These are phyloP conservation scores for Suillus alpinus DNA, from an alignment of 768 basidiomycete species.

Conservation along the genomic window DNA sequence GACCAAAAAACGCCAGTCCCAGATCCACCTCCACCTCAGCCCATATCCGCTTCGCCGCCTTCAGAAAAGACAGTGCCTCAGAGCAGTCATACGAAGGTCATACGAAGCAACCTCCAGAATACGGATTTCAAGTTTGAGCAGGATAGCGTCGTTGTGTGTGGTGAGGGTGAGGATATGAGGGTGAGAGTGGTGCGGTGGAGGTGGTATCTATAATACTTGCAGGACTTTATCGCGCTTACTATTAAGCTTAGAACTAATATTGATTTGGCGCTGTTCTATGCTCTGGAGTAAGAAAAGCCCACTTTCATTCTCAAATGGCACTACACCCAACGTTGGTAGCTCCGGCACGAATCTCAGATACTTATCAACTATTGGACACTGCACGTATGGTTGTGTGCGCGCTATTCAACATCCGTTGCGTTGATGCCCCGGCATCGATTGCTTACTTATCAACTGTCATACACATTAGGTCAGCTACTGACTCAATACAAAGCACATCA, in stretches of 20 bases:
- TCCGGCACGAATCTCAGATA: too few relatives aligned
- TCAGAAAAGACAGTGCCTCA: background rate
- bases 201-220: constrained; percentile 15
- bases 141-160: constrained; percentile 16
- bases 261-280: background rate
- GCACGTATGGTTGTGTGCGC: too few relatives aligned
- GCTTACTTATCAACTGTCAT: too few relatives aligned
- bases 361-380: too few relatives aligned
- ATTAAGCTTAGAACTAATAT: background rate
- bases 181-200: constrained; percentile 28
- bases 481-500: too few relatives aligned
- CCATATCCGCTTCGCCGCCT: background rate
- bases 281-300: background rate
- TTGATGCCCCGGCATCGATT: too few relatives aligned
- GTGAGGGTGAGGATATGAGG: constrained; percentile 5
- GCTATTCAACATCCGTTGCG: too few relatives aligned
- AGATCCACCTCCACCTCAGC: background rate
- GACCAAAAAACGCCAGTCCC: background rate
- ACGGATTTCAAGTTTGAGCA: constrained; percentile 22
- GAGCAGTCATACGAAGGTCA: background rate
- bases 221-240: background rate
- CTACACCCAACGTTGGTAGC: too few relatives aligned
- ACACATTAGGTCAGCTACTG: too few relatives aligned
- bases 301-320: background rate
- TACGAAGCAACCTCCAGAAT: constrained; percentile 19